phyloP scores from a whole-genome alignment of 495 filamentous ascomycete genomes.

The Lepraria neglecta region DNA sequence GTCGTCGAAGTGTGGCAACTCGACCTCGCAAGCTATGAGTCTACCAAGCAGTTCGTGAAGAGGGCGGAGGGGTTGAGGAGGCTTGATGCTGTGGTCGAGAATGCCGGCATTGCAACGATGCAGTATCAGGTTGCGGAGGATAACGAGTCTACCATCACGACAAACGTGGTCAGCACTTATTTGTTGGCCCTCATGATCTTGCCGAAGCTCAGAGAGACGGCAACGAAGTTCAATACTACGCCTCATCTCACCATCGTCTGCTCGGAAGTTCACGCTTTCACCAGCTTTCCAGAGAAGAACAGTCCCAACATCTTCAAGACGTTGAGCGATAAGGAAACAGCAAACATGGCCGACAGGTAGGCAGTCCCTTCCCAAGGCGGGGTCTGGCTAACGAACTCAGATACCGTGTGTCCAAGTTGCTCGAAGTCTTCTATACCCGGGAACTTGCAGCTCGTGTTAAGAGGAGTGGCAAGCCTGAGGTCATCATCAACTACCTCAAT shows the following conservation, averaged over 20 bases:
- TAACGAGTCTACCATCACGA: conserved; percentile 37
- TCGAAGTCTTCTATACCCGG: conserved; percentile 31
- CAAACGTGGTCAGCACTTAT: conserved; percentile 42
- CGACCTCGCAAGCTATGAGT: conserved; percentile 36
- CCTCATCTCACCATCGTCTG: conserved; percentile 30
- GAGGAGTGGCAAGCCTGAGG: conserved; percentile 23
- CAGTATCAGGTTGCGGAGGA: conserved; percentile 30
- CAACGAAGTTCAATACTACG: conserved; percentile 14
- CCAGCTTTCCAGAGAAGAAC: conserved; percentile 26
- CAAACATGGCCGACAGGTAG: conserved; percentile 25
- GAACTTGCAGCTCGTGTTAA: conserved; percentile 28
- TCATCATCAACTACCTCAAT: conserved; percentile 49
- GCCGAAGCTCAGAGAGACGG: conserved; percentile 30
- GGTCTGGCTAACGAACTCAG: background rate
- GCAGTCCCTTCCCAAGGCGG: too few relatives aligned
- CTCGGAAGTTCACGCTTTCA: conserved; percentile 29
- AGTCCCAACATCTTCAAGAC: conserved; percentile 27
- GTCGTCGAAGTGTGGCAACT: conserved; percentile 40
- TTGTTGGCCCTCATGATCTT: conserved; percentile 33
- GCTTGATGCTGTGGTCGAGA: conserved; percentile 35
- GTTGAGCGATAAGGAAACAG: conserved; percentile 28
- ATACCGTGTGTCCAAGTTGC: conserved; percentile 33
- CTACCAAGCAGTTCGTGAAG: conserved; percentile 34
- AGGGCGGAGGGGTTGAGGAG: conserved; percentile 26
- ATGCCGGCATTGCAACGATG: conserved; percentile 32